Conservation (phyloP, 345 rosid species). For the Moricandia moricandioides region DNA sequence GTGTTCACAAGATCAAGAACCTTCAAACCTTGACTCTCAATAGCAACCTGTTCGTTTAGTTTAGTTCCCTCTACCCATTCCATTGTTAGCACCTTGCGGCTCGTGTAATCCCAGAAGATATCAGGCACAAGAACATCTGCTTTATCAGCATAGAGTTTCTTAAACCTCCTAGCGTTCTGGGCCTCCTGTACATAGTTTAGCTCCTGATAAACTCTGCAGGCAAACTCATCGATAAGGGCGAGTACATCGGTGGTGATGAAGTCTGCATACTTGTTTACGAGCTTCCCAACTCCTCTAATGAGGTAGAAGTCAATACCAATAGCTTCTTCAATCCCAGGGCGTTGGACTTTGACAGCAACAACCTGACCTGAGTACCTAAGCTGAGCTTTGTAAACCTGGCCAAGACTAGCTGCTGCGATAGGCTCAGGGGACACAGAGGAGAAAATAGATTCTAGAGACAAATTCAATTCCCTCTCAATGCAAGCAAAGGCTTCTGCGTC, state of each 20-base stretch:
- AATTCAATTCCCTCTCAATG: conserved; percentile 78
- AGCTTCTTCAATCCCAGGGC: conserved; percentile 84
- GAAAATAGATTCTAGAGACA: conserved; percentile 66
- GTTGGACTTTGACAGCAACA: conserved; percentile 95
- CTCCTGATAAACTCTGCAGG: conserved; percentile 88
- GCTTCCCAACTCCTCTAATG: conserved; percentile 69
- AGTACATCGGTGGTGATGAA: conserved; percentile 77
- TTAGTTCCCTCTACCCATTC: conserved; percentile 98
- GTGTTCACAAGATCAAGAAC: conserved; percentile 92
- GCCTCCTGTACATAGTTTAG: conserved; percentile 98
- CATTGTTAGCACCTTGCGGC: conserved; percentile 89
- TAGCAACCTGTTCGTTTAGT: conserved; percentile 79
- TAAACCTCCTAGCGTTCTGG: conserved; percentile 90
- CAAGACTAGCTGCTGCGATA: conserved; percentile 93
- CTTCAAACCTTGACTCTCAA: conserved; percentile 90
- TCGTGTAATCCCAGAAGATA: conserved; percentile 93
- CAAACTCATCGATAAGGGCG: conserved; percentile 88
- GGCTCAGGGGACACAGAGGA: conserved; percentile 78
- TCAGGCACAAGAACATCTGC: conserved; percentile 96
- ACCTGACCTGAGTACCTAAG: conserved; percentile 68
- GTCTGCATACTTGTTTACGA: conserved; percentile 74
- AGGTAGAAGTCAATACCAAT: conserved; percentile 93
- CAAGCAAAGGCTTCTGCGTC: conserved; percentile 87
- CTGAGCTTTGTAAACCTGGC: conserved; percentile 95
- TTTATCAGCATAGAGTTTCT: conserved; percentile 86